Evolutionary conservation across 2,329 filamentous ascomycete species (phyloP).

Genomic region (Cladophialophora carrionii): DNA sequence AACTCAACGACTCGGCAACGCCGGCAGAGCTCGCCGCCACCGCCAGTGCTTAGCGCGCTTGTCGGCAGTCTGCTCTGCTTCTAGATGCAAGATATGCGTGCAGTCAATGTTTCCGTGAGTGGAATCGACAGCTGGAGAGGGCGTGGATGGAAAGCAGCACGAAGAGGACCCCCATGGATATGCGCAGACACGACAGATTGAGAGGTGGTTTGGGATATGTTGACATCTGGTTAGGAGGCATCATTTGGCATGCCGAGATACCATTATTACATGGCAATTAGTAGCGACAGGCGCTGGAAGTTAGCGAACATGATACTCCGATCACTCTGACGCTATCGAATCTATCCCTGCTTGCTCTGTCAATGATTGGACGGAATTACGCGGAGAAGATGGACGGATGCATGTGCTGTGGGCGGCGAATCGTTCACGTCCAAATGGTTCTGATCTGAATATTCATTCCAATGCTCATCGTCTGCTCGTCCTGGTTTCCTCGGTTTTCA

Average conservation of each 20-base stretch:
- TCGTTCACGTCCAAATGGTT: background rate
- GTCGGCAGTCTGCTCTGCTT: background rate
- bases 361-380: background rate
- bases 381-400: background rate
- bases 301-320: background rate
- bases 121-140: background rate
- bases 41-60: conserved; percentile 3
- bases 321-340: background rate
- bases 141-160: background rate
- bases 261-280: background rate
- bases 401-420: background rate
- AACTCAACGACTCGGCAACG: conserved; percentile 25
- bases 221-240: background rate
- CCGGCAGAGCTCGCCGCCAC: conserved; percentile 5
- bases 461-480: background rate
- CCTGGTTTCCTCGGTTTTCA: no score
- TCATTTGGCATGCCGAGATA: background rate
- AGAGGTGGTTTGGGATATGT: background rate
- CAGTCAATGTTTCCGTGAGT: background rate
- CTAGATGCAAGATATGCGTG: background rate
- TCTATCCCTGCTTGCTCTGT: background rate
- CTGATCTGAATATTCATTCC: background rate
- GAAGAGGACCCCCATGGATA: background rate
- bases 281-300: background rate
- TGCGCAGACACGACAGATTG: background rate